Percentiles rank a stretch among this genome's conserved stretches.
Evolutionary conservation across 768 basidiomycete species (phyloP).

Genomic region (Rhizopogon vinicolor): DNA sequence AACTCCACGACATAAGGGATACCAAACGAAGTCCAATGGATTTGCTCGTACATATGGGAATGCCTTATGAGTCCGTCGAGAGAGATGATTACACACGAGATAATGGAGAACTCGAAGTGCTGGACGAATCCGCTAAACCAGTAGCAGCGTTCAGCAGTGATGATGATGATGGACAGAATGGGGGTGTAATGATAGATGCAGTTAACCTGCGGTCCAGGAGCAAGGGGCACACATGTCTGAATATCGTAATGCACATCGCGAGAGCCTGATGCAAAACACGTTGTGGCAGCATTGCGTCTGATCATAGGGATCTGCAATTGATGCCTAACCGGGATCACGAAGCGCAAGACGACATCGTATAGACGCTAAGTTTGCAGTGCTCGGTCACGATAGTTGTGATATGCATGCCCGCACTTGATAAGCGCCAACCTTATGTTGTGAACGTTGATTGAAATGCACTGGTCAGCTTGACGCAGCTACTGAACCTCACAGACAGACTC

Average conservation of each 20-base stretch:
- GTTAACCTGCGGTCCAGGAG: not conserved
- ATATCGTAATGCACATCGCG: not conserved
- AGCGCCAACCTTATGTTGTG: too few relatives aligned
- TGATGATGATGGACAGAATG: not conserved
- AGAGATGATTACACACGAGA: not conserved
- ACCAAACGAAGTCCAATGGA: slow-evolving; percentile 26
- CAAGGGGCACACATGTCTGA: not conserved
- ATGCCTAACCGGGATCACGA: too few relatives aligned
- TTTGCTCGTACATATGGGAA: slow-evolving; percentile 14
- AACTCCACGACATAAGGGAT: slow-evolving; percentile 26
- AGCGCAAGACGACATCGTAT: too few relatives aligned
- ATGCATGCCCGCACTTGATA: too few relatives aligned
- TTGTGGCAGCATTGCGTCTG: not conserved
- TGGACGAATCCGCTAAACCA: not conserved
- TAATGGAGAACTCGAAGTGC: not conserved
- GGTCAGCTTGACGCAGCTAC: too few relatives aligned
- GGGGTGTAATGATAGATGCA: not conserved
- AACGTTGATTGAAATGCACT: too few relatives aligned
- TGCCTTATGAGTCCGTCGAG: not conserved
- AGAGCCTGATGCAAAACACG: not conserved
- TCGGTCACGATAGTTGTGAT: too few relatives aligned
- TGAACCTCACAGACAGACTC: too few relatives aligned
- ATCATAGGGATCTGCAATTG: not conserved
- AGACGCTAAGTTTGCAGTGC: too few relatives aligned
- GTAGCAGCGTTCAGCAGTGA: not conserved